Percentiles rank a stretch among this genome's conserved stretches.
Conservation (phyloP, 306 rosid species). For the Vigna radiata region DNA sequence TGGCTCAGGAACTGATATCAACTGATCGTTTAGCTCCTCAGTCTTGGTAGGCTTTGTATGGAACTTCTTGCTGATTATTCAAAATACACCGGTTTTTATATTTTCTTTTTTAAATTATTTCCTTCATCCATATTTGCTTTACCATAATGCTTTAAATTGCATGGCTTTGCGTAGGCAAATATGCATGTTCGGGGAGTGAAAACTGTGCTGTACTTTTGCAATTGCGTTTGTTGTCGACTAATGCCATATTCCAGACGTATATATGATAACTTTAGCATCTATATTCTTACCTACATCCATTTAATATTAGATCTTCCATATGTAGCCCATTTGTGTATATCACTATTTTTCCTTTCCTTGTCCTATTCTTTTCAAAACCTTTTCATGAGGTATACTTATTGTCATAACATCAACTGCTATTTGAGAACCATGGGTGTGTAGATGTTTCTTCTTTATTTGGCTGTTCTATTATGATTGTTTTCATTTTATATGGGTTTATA, state of each 20-base stretch:
- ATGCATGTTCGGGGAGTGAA: conserved; percentile 4
- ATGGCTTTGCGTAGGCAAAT: background rate
- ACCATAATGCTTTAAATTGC: conserved; percentile 1
- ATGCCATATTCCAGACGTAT: conserved; percentile 30
- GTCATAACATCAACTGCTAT: conserved; percentile 17
- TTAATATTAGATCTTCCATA: conserved; percentile 14
- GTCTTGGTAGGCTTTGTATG: conserved; percentile 74
- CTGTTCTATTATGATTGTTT: conserved; percentile 21
- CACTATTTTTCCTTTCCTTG: conserved; percentile 3
- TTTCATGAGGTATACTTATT: background rate
- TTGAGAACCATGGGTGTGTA: background rate
- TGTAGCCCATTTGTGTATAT: conserved; percentile 3
- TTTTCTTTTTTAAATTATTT: background rate
- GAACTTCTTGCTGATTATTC: conserved; percentile 50
- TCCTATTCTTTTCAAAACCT: conserved; percentile 19
- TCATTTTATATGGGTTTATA: conserved; percentile 25
- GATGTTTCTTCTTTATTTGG: conserved; percentile 26
- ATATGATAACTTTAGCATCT: background rate
- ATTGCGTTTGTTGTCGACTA: conserved; percentile 22
- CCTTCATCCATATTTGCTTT: background rate
- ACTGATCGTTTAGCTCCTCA: conserved; percentile 98
- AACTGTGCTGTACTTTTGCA: background rate
- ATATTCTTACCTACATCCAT: conserved; percentile 19
- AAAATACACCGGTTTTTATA: conserved; percentile 1
- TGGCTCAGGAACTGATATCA: conserved; percentile 88